phyloP scores from a whole-genome alignment of 768 basidiomycete species.

The Suillus plorans region DNA sequence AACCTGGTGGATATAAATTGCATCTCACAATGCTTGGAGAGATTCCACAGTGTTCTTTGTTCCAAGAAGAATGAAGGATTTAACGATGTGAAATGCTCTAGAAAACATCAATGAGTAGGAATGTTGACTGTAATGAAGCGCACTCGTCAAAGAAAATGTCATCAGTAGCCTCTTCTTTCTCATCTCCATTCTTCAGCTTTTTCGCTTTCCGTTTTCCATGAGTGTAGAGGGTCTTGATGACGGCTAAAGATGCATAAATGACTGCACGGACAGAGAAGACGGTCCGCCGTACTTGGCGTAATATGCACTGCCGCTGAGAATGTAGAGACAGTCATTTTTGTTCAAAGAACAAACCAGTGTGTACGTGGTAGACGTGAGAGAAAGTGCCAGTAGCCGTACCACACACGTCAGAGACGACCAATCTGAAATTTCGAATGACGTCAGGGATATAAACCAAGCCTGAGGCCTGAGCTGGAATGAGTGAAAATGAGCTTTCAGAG shows the following conservation, averaged over 20 bases:
- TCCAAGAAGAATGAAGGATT: conserved; percentile 66
- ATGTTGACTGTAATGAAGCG: conserved; percentile 15
- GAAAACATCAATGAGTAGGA: neutral
- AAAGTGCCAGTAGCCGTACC: neutral
- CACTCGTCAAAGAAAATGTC: conserved; percentile 73
- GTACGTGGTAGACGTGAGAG: neutral
- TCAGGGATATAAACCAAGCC: neutral
- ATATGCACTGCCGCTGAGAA: conserved; percentile 55
- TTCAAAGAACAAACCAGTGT: neutral
- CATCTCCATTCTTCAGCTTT: conserved; percentile 35
- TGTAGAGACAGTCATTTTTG: conserved; percentile 51
- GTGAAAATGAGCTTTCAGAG: neutral
- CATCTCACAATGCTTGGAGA: conserved; percentile 59
- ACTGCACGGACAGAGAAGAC: neutral
- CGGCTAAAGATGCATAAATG: conserved; percentile 36
- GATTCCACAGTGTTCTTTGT: conserved; percentile 70
- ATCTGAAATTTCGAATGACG: neutral
- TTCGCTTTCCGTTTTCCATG: conserved; percentile 46
- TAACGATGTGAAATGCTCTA: conserved; percentile 71
- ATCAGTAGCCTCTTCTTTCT: conserved; percentile 46
- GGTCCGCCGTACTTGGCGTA: conserved; percentile 42
- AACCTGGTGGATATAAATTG: neutral
- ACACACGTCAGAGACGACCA: neutral
- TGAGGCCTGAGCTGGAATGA: neutral
- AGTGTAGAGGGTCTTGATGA: conserved; percentile 49